These are phyloP conservation scores for Nemophila menziesii DNA, from an alignment of 257 asterid genomes.

Conservation along the genomic window DNA sequence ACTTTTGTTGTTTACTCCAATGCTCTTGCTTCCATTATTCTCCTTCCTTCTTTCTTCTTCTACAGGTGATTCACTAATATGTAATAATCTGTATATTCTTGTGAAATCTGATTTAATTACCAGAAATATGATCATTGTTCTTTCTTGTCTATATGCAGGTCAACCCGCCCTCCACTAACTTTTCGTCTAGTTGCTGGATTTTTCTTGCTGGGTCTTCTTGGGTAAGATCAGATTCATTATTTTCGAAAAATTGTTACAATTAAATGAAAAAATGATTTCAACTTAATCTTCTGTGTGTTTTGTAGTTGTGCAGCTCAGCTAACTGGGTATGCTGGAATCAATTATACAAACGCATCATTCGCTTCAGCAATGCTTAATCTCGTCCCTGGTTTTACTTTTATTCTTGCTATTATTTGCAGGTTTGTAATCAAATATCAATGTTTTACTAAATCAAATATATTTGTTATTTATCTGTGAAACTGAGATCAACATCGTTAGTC, in stretches of 20 bases:
- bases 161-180: constrained; percentile 52
- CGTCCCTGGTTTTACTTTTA: constrained; percentile 75
- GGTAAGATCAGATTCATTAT: constrained; percentile 25
- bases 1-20: constrained; percentile 74
- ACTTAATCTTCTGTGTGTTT: constrained; percentile 6
- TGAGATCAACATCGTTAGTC: neutral
- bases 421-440: constrained; percentile 13
- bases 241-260: neutral
- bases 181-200: constrained; percentile 42
- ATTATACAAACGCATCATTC: constrained; percentile 62
- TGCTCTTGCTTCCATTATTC: constrained; percentile 65
- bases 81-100: neutral
- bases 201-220: constrained; percentile 68
- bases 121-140: neutral
- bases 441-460: neutral
- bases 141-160: constrained; percentile 17
- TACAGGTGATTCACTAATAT: constrained; percentile 34
- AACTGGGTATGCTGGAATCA: constrained; percentile 74
- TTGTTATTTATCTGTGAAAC: neutral
- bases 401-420: constrained; percentile 77
- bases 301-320: constrained; percentile 76
- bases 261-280: no score
- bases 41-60: constrained; percentile 68
- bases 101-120: neutral
- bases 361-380: constrained; percentile 91